Base-by-base conservation (phyloP, 2,329 filamentous ascomycete species). In the Fusarium fracticaudum region DNA sequence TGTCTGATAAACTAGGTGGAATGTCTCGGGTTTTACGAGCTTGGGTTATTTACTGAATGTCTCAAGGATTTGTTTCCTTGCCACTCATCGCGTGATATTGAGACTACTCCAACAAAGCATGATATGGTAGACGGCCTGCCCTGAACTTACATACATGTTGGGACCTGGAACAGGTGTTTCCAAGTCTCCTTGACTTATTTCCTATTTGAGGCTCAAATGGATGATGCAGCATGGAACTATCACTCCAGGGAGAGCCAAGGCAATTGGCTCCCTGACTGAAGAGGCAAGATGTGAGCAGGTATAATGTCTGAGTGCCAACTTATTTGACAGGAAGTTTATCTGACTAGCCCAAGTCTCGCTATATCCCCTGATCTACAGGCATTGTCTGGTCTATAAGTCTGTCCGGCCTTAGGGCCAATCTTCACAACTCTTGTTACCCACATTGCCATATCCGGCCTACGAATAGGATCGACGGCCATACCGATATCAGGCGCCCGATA, bases 391-490 rank as follows among this genome's bases (percentile, higher is more conserved):
- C 17, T 53, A 33, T 40, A 40, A 54, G 51, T 29, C 48, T 54
- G 20, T 40, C 24, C 11, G 15, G 22, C 20, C 24, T 54, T 54
- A 18, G 35, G 37, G 35, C 13, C 51, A 37, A 26, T 18, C 14
- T 57, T 45, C 26, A 15, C 29, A 50, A 33, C 43, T 59, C 44
- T 35, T 57, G 20, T 20, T 31, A 59, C 33, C 47, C 51, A 60
- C 59, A 53, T 61, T 60, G 13, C 72, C 57, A 29, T 48, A 69
- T 72, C 72, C 72, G 72, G 72, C 38, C 18, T 45, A 47, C 29
- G n/a, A 44, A 20, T 44, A 51, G 29, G 44, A 55, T 61, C 31
- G 24, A 12, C 57, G 59, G 68, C 33, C 22, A 64, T 58, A 55
- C 60, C 67, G 40, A 72, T 40, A 20, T 38, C 50, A 69, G 60